Evolutionary conservation across 73 alveolate species (phyloP).

Genomic region (Effrenium voratum): DNA sequence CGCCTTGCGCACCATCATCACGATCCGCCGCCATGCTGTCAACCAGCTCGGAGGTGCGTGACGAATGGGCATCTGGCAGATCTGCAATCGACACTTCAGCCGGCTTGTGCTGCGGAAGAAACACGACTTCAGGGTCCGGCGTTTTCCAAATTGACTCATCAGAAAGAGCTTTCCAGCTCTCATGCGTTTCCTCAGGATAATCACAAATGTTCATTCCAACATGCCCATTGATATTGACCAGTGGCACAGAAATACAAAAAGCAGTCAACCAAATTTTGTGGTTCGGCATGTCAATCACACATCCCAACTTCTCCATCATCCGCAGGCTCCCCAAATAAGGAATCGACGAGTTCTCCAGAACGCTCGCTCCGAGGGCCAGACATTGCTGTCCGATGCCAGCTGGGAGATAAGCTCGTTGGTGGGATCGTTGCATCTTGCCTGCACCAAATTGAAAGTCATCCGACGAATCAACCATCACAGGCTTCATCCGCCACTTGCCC

Average conservation of each 20-base stretch:
- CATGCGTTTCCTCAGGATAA: too few species aligned
- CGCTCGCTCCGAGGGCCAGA: not conserved
- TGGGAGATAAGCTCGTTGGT: not conserved
- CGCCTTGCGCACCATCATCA: too few species aligned
- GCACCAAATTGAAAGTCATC: constrained; percentile 21
- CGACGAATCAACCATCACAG: not conserved
- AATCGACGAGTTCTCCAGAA: not conserved
- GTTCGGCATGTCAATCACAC: not conserved
- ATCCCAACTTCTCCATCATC: not conserved
- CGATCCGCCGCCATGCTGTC: too few species aligned
- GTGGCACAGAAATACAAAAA: not conserved
- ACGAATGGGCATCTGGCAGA: too few species aligned
- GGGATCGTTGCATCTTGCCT: not conserved
- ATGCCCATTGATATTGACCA: not conserved
- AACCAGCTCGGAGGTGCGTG: too few species aligned
- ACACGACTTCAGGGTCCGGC: too few species aligned
- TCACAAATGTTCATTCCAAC: too few species aligned
- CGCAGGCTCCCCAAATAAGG: constrained; percentile 31
- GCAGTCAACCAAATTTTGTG: not conserved
- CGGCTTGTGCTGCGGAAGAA: too few species aligned
- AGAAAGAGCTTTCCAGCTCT: too few species aligned
- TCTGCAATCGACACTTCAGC: too few species aligned
- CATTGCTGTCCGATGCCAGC: not conserved
- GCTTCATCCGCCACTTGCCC: not conserved
- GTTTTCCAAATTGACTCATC: too few species aligned